Evolutionary conservation across 2,329 filamentous ascomycete species (phyloP), one percentile per base, ranked within the genome.

Genomic region (Ceratocystis cacaofunesta): DNA sequence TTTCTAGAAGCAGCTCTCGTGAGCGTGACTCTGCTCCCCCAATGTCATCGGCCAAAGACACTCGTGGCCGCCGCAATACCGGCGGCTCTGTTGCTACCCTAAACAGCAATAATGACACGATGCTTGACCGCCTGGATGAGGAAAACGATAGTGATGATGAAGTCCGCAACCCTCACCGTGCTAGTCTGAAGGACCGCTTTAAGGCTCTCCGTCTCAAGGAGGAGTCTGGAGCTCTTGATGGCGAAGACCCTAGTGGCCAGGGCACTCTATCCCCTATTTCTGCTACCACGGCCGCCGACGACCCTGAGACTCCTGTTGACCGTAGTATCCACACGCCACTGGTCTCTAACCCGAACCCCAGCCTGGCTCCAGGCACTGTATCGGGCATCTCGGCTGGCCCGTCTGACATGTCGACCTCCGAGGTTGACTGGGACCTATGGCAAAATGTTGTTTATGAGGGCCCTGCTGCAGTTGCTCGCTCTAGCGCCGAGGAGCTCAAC

Each of bases 391-490:
- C 86, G 28, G 85, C 86, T 25, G 89, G 89, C 0, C 88, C 88
- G 7, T 86, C 89, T 2, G 84, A 85, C 25, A 80, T 86, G 68
- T 76, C 78, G 15, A 89, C 92, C 71, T 79, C 80, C 17, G 86
- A 89, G 28, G 94, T 99, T n/a, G 91, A 99, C 73, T 99, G 94
- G 94, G 94, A 99, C 74, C 78, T 99, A 48, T 99, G 94, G 94
- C 92, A 99, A 73, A 85, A 88, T 28, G 88, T 99, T 3, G 94
- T 99, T 43, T 95, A 96, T 70, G 90, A 96, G 76, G 94, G 94
- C 0, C 91, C 92, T 17, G 85, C 90, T 32, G 92, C 90, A 8
- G 88, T 97, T 62, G 88, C 90, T 10, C 85, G 90, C 67, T 91
- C 90, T 3, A 96, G 91, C 72, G 82, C 92, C 0, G 90, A 95